These are phyloP conservation scores for Phytophthora sojae DNA, from an alignment of 352 stramenopile genomes.

Conservation along the genomic window DNA sequence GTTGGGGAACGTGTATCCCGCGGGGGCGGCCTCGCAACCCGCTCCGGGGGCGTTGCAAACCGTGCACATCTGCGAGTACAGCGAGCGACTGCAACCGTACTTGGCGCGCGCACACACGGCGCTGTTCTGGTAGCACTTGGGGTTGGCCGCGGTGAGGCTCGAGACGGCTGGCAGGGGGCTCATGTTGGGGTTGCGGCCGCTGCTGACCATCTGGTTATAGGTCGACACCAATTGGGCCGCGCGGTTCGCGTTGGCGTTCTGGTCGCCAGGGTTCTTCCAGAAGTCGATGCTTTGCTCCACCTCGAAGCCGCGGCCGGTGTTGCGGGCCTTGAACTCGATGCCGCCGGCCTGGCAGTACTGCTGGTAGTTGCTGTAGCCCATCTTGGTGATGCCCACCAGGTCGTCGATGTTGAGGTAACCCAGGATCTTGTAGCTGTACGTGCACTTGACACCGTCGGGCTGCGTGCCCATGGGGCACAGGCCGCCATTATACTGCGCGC, in stretches of 20 bases:
- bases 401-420: not conserved
- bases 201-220: not conserved
- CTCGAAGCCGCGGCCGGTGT: not conserved
- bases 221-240: not conserved
- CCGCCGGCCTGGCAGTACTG: conserved; percentile 1
- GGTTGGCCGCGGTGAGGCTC: not conserved
- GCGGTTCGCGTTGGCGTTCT: not conserved
- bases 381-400: not conserved
- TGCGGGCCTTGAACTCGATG: not conserved
- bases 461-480: not conserved
- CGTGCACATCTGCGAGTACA: not conserved
- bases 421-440: not conserved
- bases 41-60: not conserved
- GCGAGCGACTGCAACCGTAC: not conserved
- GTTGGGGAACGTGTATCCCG: not conserved
- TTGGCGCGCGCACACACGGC: not conserved
- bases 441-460: not conserved
- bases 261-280: not conserved
- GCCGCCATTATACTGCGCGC: not conserved
- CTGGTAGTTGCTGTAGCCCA: conserved; percentile 3
- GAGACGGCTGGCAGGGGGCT: not conserved
- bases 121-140: conserved; percentile 1
- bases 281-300: not conserved
- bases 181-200: not conserved
- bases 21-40: not conserved